Evolutionary conservation across 306 rosid genomes (phyloP).

Genomic region (Astragalus glycyphyllos): DNA sequence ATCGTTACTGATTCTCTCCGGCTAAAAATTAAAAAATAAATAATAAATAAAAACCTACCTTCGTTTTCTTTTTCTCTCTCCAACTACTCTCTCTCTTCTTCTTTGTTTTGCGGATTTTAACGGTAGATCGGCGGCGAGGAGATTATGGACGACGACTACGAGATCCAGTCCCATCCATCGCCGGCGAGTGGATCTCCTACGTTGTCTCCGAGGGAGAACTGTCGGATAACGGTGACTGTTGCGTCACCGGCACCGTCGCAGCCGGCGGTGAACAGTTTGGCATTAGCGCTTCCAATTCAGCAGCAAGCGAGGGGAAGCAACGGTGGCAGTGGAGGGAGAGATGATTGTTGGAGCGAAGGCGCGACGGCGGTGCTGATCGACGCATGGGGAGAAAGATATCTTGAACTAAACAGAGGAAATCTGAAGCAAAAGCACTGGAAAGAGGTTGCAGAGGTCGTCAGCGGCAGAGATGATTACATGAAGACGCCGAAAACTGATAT

Average conservation of each 20-base stretch:
- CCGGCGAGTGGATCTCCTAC: constrained; percentile 74
- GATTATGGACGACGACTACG: constrained; percentile 83
- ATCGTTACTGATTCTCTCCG: constrained; percentile 54
- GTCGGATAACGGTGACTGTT: constrained; percentile 87
- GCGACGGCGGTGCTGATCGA: constrained; percentile 94
- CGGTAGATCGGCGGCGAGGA: constrained; percentile 50
- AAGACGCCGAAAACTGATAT: constrained; percentile 83
- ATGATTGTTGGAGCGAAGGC: constrained; percentile 98
- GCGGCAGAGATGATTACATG: constrained; percentile 70
- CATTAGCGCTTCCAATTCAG: constrained; percentile 76
- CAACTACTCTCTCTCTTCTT: no score
- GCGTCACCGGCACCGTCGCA: constrained; percentile 60
- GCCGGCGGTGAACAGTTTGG: constrained; percentile 47
- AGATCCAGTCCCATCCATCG: constrained; percentile 78
- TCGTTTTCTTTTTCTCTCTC: constrained; percentile 34
- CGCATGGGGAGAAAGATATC: constrained; percentile 97
- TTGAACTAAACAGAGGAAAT: constrained; percentile 94
- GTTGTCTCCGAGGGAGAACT: constrained; percentile 60
- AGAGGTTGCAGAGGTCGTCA: constrained; percentile 93
- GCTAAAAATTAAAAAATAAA: constrained; percentile 45
- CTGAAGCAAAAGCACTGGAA: constrained; percentile 98
- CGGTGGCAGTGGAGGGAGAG: constrained; percentile 67
- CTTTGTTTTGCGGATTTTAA: constrained; percentile 12
- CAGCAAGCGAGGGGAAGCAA: constrained; percentile 47
- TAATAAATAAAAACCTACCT: constrained; percentile 43